phyloP scores from a whole-genome alignment of 2,329 filamentous ascomycete genomes.

The Lachnellula subtilissima region DNA sequence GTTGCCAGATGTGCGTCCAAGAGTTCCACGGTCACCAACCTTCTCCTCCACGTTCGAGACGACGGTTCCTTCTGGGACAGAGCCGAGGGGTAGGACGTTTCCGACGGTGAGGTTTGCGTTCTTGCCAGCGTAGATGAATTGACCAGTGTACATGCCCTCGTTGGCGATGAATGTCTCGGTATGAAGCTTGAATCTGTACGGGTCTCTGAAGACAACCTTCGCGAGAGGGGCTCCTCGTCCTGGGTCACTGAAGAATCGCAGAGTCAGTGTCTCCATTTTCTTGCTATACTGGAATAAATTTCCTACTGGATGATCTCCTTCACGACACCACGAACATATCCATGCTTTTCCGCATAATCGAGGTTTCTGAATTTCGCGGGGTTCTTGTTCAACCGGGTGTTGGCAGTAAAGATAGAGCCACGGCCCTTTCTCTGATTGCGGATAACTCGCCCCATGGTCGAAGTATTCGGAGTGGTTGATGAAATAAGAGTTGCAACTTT shows the following conservation, averaged over 20 bases:
- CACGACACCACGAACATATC: slow-evolving; percentile 94
- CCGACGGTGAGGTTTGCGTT: slow-evolving; percentile 94
- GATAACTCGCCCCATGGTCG: slow-evolving; percentile 50
- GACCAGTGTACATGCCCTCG: slow-evolving; percentile 99
- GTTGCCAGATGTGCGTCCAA: slow-evolving; percentile 97
- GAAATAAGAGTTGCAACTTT: background rate
- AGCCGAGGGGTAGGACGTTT: slow-evolving; percentile 91
- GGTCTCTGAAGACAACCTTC: slow-evolving; percentile 93
- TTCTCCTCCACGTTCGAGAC: slow-evolving; percentile 99
- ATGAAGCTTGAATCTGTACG: slow-evolving; percentile 96
- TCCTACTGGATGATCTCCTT: slow-evolving; percentile 86
- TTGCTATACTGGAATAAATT: slow-evolving; percentile 46
- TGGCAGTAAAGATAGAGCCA: slow-evolving; percentile 72
- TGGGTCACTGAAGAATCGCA: slow-evolving; percentile 68
- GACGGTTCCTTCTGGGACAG: slow-evolving; percentile 98
- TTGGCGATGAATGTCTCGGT: slow-evolving; percentile 99
- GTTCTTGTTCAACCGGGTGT: slow-evolving; percentile 90
- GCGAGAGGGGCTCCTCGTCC: slow-evolving; percentile 97
- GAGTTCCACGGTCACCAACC: slow-evolving; percentile 90
- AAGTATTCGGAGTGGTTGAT: background rate
- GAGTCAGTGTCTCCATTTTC: background rate
- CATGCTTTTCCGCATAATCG: slow-evolving; percentile 95
- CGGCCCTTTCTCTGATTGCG: slow-evolving; percentile 74
- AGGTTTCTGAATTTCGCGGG: slow-evolving; percentile 94
- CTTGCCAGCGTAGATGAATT: slow-evolving; percentile 99